Percentiles rank a stretch among this genome's conserved stretches.
Conservation (phyloP, 495 filamentous ascomycete species). For the Terfezia boudieri region DNA sequence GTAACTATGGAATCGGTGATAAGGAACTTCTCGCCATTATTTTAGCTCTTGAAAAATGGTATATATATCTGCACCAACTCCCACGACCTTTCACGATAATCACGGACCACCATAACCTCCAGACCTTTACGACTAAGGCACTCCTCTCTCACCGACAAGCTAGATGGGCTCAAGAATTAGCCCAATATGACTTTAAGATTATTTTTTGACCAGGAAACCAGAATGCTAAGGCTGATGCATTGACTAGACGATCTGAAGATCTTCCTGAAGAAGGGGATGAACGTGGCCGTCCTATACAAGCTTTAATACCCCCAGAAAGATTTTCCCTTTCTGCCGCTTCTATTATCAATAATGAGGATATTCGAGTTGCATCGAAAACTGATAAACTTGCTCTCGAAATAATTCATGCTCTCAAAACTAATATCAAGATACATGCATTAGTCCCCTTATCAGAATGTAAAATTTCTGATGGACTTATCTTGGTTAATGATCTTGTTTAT, state of each 20-base stretch:
- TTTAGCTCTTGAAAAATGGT: conserved; percentile 15
- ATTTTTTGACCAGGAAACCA: conserved; percentile 1
- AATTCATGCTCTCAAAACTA: too few relatives aligned
- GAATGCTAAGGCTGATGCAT: not conserved
- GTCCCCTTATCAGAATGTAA: too few relatives aligned
- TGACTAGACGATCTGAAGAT: not conserved
- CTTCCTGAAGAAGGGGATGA: not conserved
- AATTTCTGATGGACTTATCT: too few relatives aligned
- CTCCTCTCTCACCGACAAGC: not conserved
- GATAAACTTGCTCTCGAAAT: too few relatives aligned
- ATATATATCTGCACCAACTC: conserved; percentile 11
- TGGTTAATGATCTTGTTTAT: too few relatives aligned
- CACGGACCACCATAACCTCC: conserved; percentile 13
- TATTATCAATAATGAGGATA: too few relatives aligned
- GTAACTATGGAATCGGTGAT: conserved; percentile 6
- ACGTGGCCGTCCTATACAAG: not conserved
- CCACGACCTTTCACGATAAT: conserved; percentile 5
- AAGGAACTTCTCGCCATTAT: conserved; percentile 4
- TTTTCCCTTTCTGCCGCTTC: too few relatives aligned
- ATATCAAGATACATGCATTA: too few relatives aligned
- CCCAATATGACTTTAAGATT: conserved; percentile 4
- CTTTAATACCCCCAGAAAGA: too few relatives aligned
- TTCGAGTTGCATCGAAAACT: too few relatives aligned
- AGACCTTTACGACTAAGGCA: conserved; percentile 11
- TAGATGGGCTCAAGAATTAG: conserved; percentile 1